phyloP scores from a whole-genome alignment of 805 yeast genomes.

The Ascoidea rubescens region DNA sequence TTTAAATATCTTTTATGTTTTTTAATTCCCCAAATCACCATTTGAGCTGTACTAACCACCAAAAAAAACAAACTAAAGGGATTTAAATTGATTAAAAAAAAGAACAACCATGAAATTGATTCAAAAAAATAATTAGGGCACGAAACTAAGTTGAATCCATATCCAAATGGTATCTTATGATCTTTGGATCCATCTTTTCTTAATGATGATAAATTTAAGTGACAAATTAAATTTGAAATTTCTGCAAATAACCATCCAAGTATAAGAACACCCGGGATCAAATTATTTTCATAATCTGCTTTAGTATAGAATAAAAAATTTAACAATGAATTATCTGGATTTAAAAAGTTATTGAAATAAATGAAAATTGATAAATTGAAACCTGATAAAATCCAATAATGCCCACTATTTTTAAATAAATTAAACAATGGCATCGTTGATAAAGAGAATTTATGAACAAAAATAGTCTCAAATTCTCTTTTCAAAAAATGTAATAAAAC shows the following conservation, averaged over 20 bases:
- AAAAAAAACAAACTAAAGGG: conserved; percentile 64
- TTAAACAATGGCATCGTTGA: conserved; percentile 88
- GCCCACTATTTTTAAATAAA: conserved; percentile 77
- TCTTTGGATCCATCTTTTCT: conserved; percentile 42
- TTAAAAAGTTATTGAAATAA: conserved; percentile 18
- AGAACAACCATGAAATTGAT: conserved; percentile 56
- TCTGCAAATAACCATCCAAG: conserved; percentile 47
- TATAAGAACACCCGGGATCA: conserved; percentile 17
- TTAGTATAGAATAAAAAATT: conserved; percentile 8
- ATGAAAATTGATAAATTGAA: conserved; percentile 33
- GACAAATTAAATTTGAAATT: conserved; percentile 59
- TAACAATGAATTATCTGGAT: neutral
- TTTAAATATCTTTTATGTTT: conserved; percentile 58
- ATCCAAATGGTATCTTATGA: conserved; percentile 69
- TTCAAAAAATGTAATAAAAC: conserved; percentile 68
- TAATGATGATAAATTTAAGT: conserved; percentile 41
- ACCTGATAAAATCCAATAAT: conserved; percentile 91
- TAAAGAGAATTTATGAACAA: conserved; percentile 73
- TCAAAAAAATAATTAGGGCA: conserved; percentile 94
- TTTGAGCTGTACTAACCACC: conserved; percentile 59
- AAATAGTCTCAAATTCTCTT: conserved; percentile 78
- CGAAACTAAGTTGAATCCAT: conserved; percentile 68
- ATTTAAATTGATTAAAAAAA: conserved; percentile 62
- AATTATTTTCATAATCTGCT: conserved; percentile 6
- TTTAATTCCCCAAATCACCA: conserved; percentile 86